Evolutionary conservation across 1,284 basidiomycete species (phyloP), one percentile per base, ranked within the genome.

Genomic region (Boletus mariae): DNA sequence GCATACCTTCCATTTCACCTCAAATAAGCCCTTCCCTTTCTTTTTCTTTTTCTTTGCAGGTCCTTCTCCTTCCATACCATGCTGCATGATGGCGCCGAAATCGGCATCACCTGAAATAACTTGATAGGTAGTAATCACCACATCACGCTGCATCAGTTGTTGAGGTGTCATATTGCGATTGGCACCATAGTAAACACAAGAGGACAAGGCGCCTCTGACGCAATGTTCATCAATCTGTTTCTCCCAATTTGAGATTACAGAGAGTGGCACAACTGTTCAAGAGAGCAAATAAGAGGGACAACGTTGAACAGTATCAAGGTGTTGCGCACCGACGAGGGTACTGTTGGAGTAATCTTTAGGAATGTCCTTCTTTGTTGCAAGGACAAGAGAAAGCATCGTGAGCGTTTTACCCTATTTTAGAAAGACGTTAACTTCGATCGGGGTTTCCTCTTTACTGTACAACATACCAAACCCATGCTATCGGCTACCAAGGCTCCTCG

Each of bases 41-140:
- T 80, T 84, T 63, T 80, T 85, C 72, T 84, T 89, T 63, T 76
- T 80, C 41, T 61, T 68, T 10, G 66, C 58, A 32, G 69, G 58
- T 3, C 64, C 75, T 31, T 40, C 50, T 13, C 46, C 58, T 3
- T 42, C 57, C 6, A 8, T 11, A 34, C 29, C 53, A 15, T 43
- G 45, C 20, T 55, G 62, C 4, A 31, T 32, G 29, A 56, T 7
- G 13, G 11, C 28, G 5, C 40, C 55, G 34, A 58, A 52, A 31
- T 71, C 64, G 43, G 59, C 66, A 4, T 68, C 70, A 3, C 64
- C 66, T 29, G 64, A 35, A 32, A 68, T 70, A 26, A 68, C 65
- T 43, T 92, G 89, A 68, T 95, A 96, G 0, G 94, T 96, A 0
- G 92, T 94, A 52, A 96, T 83, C n/a, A 96, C 85, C 8, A 94